These are phyloP conservation scores for Mycosphaerella arachidis DNA, from an alignment of 2,329 filamentous ascomycete species.

Conservation along the genomic window DNA sequence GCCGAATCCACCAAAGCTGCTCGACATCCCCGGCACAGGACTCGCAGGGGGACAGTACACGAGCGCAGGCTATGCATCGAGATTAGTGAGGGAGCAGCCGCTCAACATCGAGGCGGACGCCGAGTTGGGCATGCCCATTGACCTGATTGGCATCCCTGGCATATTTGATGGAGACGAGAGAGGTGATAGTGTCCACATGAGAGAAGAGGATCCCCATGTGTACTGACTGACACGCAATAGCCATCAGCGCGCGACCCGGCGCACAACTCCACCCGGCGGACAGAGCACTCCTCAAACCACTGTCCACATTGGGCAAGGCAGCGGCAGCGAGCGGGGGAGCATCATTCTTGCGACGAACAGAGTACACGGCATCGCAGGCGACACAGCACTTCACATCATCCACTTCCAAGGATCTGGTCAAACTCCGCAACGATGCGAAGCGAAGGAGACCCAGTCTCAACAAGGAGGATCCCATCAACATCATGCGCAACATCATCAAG, in stretches of 20 bases:
- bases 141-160: slow-evolving; percentile 88
- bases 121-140: slow-evolving; percentile 94
- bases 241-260: slow-evolving; percentile 63
- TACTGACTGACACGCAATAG: slow-evolving; percentile 17
- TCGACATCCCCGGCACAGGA: slow-evolving; percentile 93
- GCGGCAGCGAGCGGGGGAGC: slow-evolving; percentile 72
- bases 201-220: too few relatives aligned
- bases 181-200: slow-evolving; percentile 53
- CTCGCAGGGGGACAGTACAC: slow-evolving; percentile 84
- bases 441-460: slow-evolving; percentile 36
- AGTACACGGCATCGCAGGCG: slow-evolving; percentile 71
- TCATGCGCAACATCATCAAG: slow-evolving; percentile 58
- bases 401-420: slow-evolving; percentile 50
- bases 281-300: slow-evolving; percentile 73
- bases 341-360: slow-evolving; percentile 90
- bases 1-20: slow-evolving; percentile 89
- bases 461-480: slow-evolving; percentile 56
- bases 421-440: slow-evolving; percentile 39
- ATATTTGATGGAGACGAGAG: slow-evolving; percentile 94
- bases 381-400: slow-evolving; percentile 48
- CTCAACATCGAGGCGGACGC: slow-evolving; percentile 96
- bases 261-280: slow-evolving; percentile 78
- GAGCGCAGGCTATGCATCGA: slow-evolving; percentile 81
- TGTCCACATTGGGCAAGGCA: slow-evolving; percentile 79
- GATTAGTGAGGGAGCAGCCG: slow-evolving; percentile 83